Conservation (phyloP, 352 stramenopile species). For the Thalassiosira sp. region DNA sequence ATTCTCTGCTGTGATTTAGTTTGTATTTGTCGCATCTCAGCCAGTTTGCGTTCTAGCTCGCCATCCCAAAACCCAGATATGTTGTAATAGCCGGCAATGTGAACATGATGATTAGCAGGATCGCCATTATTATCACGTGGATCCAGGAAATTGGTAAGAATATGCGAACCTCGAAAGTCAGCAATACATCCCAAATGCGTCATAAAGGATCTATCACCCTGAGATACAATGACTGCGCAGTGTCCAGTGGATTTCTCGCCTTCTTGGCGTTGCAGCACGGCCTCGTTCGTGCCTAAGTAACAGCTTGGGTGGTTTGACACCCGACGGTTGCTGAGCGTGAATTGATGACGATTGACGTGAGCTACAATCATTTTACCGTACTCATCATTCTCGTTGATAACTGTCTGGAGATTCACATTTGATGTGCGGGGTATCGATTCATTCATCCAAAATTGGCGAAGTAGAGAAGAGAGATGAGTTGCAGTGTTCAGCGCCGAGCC, state of each 20-base stretch:
- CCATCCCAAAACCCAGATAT: constrained; percentile 68
- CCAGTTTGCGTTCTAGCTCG: constrained; percentile 50
- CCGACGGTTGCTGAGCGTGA: constrained; percentile 65
- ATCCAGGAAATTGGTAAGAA: constrained; percentile 23
- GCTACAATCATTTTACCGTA: constrained; percentile 64
- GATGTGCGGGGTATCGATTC: not conserved
- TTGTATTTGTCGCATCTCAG: constrained; percentile 38
- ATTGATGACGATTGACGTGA: constrained; percentile 59
- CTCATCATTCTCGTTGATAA: constrained; percentile 73
- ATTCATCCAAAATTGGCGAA: constrained; percentile 35
- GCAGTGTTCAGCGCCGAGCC: constrained; percentile 71
- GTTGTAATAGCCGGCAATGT: constrained; percentile 80
- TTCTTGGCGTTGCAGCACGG: not conserved
- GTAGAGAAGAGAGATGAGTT: constrained; percentile 65
- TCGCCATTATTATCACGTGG: not conserved
- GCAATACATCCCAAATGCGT: constrained; percentile 72
- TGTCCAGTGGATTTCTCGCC: constrained; percentile 60
- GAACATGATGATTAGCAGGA: constrained; percentile 48
- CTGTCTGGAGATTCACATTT: constrained; percentile 62
- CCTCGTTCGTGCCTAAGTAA: constrained; percentile 17
- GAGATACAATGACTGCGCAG: constrained; percentile 69
- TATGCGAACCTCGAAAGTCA: constrained; percentile 59
- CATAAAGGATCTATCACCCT: constrained; percentile 72
- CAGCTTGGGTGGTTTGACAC: constrained; percentile 25
- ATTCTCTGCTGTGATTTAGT: constrained; percentile 27